phyloP scores from a whole-genome alignment of 208 protist species.

The Leishmania gerbilli region DNA sequence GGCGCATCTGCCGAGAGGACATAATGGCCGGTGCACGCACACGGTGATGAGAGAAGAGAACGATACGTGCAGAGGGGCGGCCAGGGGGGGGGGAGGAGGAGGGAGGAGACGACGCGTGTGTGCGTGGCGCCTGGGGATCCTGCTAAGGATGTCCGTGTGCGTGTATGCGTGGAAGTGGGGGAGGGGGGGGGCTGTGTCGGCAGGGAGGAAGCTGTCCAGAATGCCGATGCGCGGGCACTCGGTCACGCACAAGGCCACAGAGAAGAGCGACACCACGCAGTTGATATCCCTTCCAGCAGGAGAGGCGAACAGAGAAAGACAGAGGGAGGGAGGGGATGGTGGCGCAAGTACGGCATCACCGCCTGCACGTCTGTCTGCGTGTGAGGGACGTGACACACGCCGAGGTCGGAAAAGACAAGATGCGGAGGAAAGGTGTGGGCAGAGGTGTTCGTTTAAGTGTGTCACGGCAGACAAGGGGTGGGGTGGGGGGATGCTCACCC shows the following conservation, averaged over 20 bases:
- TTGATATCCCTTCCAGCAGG: background rate
- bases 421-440: background rate
- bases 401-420: background rate
- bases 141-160: no score
- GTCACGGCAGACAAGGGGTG: background rate
- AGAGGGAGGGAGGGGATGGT: background rate
- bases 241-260: background rate
- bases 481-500: background rate
- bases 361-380: background rate
- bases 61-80: background rate
- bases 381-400: no score
- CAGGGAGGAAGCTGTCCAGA: background rate
- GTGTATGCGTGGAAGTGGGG: background rate
- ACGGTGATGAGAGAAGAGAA: background rate
- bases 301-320: background rate
- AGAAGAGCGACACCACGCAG: background rate
- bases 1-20: constrained; percentile 81
- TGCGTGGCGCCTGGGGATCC: no score
- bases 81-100: background rate
- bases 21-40: constrained; percentile 30
- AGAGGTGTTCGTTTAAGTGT: background rate
- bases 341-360: background rate
- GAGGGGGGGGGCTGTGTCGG: background rate
- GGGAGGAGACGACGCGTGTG: background rate
- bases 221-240: background rate